Conservation (phyloP, 495 filamentous ascomycete genomes). For the Usnea hakonensis region DNA sequence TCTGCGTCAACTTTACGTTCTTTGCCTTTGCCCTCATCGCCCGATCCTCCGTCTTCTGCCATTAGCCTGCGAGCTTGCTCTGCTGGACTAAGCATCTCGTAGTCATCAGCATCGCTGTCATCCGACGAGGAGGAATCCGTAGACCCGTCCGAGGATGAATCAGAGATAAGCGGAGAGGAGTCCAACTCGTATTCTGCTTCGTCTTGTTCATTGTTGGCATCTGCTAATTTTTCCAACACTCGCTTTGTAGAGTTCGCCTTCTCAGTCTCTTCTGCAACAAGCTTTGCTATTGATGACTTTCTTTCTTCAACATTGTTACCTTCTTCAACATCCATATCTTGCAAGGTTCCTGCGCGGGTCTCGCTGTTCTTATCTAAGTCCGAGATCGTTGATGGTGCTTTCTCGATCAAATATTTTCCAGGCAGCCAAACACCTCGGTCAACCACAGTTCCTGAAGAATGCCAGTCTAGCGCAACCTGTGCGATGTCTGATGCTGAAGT, state of each 20-base stretch:
- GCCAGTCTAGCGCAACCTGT: not conserved
- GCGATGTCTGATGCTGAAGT: not conserved
- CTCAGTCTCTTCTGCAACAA: not conserved
- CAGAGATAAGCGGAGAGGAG: conserved; percentile 51
- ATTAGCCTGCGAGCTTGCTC: conserved; percentile 76
- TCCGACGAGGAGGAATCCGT: conserved; percentile 50
- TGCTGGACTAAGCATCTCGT: conserved; percentile 63
- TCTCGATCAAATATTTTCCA: not conserved
- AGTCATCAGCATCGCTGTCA: conserved; percentile 62
- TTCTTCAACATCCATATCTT: not conserved
- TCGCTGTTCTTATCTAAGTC: not conserved
- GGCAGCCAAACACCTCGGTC: not conserved
- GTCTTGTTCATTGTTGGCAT: conserved; percentile 47
- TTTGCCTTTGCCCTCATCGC: conserved; percentile 55
- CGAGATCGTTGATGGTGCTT: not conserved
- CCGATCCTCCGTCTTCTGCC: conserved; percentile 60
- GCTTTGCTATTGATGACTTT: not conserved
- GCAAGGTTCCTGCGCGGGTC: not conserved
- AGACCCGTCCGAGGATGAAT: conserved; percentile 38
- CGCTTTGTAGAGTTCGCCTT: not conserved
- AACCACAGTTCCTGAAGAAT: not conserved
- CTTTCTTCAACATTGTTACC: not conserved
- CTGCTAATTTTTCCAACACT: conserved; percentile 22
- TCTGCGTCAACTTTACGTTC: conserved; percentile 36
- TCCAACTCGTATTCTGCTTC: conserved; percentile 69